Conservation (phyloP, 345 rosid species). For the Populus tremula region DNA sequence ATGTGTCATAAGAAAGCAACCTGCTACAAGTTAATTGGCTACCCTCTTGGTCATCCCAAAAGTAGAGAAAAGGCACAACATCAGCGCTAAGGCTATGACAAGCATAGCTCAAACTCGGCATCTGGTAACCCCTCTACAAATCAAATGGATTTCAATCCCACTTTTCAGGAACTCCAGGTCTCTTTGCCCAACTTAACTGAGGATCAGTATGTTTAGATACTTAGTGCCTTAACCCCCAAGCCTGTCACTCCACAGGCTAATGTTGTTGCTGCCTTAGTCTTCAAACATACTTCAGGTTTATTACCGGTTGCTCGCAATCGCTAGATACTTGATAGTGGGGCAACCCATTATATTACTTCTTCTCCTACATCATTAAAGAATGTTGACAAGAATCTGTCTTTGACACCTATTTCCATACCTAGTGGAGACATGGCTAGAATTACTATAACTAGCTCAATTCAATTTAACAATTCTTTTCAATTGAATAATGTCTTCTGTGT, state of each 20-base stretch:
- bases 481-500: background rate
- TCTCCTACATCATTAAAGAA: background rate
- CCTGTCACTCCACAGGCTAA: too few relatives aligned
- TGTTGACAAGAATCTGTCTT: background rate
- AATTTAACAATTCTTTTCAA: background rate
- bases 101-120: background rate
- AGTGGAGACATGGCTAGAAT: background rate
- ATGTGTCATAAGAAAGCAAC: too few relatives aligned
- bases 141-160: background rate
- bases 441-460: background rate
- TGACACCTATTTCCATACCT: too few relatives aligned
- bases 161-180: background rate
- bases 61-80: too few relatives aligned
- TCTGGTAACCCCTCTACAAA: too few relatives aligned
- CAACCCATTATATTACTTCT: conserved; percentile 11
- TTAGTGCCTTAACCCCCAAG: background rate
- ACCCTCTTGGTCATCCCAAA: too few relatives aligned
- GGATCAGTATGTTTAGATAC: background rate
- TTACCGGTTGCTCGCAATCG: too few relatives aligned
- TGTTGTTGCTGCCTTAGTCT: too few relatives aligned
- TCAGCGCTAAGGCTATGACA: too few relatives aligned
- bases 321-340: background rate
- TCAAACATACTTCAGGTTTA: too few relatives aligned
- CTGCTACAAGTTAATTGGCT: too few relatives aligned
- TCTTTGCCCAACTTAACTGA: background rate